These are phyloP conservation scores for Erysimum cheiranthoides DNA, from an alignment of 345 rosid genomes.

Conservation along the genomic window DNA sequence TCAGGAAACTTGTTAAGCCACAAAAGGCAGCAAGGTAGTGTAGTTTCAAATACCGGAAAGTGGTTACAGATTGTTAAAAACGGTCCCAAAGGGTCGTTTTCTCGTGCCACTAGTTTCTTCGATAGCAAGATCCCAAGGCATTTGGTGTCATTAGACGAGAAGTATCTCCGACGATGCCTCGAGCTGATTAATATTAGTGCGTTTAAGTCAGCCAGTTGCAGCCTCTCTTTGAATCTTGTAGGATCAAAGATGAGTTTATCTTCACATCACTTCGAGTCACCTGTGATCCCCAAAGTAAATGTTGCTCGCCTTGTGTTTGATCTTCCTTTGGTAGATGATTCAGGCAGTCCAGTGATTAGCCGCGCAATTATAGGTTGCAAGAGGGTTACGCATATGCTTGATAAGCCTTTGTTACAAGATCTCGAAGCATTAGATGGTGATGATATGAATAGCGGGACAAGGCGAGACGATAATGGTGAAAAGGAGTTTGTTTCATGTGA, in stretches of 20 bases:
- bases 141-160: slow-evolving; percentile 76
- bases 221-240: slow-evolving; percentile 51
- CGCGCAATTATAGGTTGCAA: slow-evolving; percentile 68
- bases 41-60: slow-evolving; percentile 53
- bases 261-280: slow-evolving; percentile 45
- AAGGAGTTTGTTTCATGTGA: slow-evolving; percentile 49
- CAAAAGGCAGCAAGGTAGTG: slow-evolving; percentile 49
- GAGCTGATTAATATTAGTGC: slow-evolving; percentile 64
- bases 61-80: slow-evolving; percentile 58
- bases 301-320: slow-evolving; percentile 58
- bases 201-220: slow-evolving; percentile 55
- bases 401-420: slow-evolving; percentile 62
- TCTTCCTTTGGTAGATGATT: slow-evolving; percentile 54
- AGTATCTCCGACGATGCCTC: slow-evolving; percentile 74
- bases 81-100: slow-evolving; percentile 53
- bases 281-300: slow-evolving; percentile 47
- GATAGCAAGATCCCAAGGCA: slow-evolving; percentile 74
- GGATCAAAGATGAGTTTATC: slow-evolving; percentile 48
- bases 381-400: slow-evolving; percentile 65
- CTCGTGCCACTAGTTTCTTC: slow-evolving; percentile 50
- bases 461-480: slow-evolving; percentile 39
- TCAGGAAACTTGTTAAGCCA: slow-evolving; percentile 49
- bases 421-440: slow-evolving; percentile 52
- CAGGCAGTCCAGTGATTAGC: slow-evolving; percentile 56
- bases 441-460: slow-evolving; percentile 37